Conservation (phyloP, 352 stramenopile species). For the Phytophthora ramorum region DNA sequence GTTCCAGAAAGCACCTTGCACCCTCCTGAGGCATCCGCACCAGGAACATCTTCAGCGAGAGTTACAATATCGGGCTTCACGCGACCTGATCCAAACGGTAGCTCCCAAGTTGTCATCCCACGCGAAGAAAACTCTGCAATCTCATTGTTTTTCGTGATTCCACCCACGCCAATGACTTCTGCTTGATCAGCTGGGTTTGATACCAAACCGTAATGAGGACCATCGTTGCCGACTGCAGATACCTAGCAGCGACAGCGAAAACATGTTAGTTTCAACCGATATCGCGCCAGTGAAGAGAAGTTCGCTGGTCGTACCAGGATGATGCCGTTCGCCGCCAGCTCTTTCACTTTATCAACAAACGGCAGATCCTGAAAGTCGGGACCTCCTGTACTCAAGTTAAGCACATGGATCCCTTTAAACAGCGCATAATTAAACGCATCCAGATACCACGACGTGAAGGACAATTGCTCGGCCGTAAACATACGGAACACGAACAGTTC, state of each 20-base stretch:
- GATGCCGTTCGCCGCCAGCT: slow-evolving; percentile 79
- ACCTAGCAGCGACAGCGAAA: slow-evolving; percentile 40
- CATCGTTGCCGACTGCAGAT: slow-evolving; percentile 86
- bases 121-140: slow-evolving; percentile 84
- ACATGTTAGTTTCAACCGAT: background rate
- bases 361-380: slow-evolving; percentile 87
- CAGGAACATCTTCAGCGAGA: slow-evolving; percentile 69
- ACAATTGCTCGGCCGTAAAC: slow-evolving; percentile 87
- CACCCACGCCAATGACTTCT: slow-evolving; percentile 87
- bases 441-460: slow-evolving; percentile 92
- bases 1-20: slow-evolving; percentile 82
- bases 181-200: slow-evolving; percentile 89
- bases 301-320: slow-evolving; percentile 56
- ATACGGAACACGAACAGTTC: slow-evolving; percentile 86
- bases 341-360: slow-evolving; percentile 91
- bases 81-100: slow-evolving; percentile 80
- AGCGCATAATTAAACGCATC: slow-evolving; percentile 92
- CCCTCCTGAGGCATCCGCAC: slow-evolving; percentile 52
- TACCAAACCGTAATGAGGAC: slow-evolving; percentile 83
- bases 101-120: slow-evolving; percentile 89
- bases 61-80: slow-evolving; percentile 89
- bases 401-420: slow-evolving; percentile 72
- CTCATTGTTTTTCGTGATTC: slow-evolving; percentile 57
- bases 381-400: slow-evolving; percentile 90
- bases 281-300: too few species aligned